Percentiles rank a stretch among this genome's conserved stretches.
These are phyloP conservation scores for Diutina rugosa DNA, from an alignment of 1,139 yeast genomes.

Conservation along the genomic window DNA sequence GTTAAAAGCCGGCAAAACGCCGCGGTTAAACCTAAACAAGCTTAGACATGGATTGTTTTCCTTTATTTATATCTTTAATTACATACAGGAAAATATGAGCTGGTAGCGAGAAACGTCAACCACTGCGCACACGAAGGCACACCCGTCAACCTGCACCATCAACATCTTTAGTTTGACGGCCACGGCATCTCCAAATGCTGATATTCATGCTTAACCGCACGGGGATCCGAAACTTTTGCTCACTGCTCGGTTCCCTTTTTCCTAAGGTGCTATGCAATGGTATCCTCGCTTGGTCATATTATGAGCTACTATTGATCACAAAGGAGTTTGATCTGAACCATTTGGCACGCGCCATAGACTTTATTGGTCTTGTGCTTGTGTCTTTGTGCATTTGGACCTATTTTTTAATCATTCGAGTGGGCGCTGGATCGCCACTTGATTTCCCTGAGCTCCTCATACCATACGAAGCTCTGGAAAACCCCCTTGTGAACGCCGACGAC, in stretches of 20 bases:
- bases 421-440: constrained; percentile 57
- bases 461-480: constrained; percentile 5
- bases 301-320: not conserved
- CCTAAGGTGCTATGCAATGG: not conserved
- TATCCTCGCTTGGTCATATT: not conserved
- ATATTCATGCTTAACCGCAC: not conserved
- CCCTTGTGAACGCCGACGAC: not conserved
- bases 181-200: not conserved
- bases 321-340: not conserved
- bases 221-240: not conserved
- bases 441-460: constrained; percentile 20
- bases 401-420: constrained; percentile 36
- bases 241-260: not conserved
- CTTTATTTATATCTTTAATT: not conserved
- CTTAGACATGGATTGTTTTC: not conserved
- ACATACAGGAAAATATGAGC: not conserved
- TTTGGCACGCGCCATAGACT: not conserved
- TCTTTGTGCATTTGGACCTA: constrained; percentile 26
- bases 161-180: not conserved
- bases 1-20: constrained; percentile 4
- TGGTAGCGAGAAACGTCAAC: not conserved
- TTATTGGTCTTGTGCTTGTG: constrained; percentile 11
- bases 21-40: not conserved
- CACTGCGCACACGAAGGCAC: not conserved
- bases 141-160: not conserved